These are phyloP conservation scores for Fusarium clavum DNA, from an alignment of 2,329 filamentous ascomycete genomes.

Conservation along the genomic window DNA sequence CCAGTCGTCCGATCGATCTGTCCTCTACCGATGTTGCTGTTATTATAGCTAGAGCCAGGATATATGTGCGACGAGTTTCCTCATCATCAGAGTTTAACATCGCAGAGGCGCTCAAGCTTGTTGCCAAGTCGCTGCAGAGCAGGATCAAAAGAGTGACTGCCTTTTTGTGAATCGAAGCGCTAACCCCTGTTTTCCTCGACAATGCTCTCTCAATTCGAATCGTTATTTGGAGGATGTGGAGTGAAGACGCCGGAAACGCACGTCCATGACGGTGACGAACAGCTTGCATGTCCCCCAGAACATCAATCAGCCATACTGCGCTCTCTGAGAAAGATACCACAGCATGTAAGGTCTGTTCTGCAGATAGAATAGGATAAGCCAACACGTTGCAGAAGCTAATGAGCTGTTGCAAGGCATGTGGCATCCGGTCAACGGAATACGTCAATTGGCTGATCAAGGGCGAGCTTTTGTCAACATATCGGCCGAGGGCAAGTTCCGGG, in stretches of 20 bases:
- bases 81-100: slow-evolving; percentile 44
- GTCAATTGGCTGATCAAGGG: slow-evolving; percentile 46
- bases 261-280: slow-evolving; percentile 55
- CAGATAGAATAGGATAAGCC: slow-evolving; percentile 53
- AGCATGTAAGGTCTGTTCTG: slow-evolving; percentile 49
- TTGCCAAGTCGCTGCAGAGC: slow-evolving; percentile 57
- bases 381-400: slow-evolving; percentile 59
- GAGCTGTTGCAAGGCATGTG: slow-evolving; percentile 61
- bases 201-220: slow-evolving; percentile 50
- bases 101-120: slow-evolving; percentile 49
- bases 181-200: slow-evolving; percentile 23
- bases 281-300: slow-evolving; percentile 56
- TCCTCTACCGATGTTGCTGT: slow-evolving; percentile 51
- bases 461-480: slow-evolving; percentile 48
- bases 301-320: slow-evolving; percentile 63
- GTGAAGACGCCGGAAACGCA: slow-evolving; percentile 47
- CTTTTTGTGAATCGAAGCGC: slow-evolving; percentile 50
- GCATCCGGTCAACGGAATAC: slow-evolving; percentile 55
- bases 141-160: slow-evolving; percentile 54
- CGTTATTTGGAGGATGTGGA: slow-evolving; percentile 53
- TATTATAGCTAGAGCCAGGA: slow-evolving; percentile 54
- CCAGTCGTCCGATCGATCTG: slow-evolving; percentile 54
- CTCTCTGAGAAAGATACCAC: slow-evolving; percentile 54
- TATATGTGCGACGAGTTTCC: slow-evolving; percentile 51
- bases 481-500: slow-evolving; percentile 52